A percentile compares a stretch with the other conserved stretches of the same genome.
Conservation (phyloP, 805 yeast species). For the Barnettozyma pratensis region DNA sequence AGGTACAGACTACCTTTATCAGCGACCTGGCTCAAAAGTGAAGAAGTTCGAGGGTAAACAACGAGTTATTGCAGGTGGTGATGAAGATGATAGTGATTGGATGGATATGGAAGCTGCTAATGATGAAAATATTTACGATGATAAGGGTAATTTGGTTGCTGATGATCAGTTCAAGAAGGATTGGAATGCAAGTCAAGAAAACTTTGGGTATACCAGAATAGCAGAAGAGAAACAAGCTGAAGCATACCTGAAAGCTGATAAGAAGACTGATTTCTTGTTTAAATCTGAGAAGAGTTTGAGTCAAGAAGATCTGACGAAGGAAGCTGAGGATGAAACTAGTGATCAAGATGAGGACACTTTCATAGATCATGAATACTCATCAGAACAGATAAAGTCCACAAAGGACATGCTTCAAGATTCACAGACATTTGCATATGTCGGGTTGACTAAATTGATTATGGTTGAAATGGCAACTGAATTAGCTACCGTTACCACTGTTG, state of each 20-base stretch:
- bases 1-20: background rate
- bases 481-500: conserved; percentile 46
- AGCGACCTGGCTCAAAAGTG: background rate
- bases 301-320: background rate
- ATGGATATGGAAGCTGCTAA: conserved; percentile 82
- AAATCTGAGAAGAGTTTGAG: conserved; percentile 17
- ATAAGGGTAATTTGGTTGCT: conserved; percentile 58
- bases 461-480: conserved; percentile 81
- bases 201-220: conserved; percentile 77
- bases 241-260: conserved; percentile 51
- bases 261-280: conserved; percentile 52
- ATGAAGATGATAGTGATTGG: conserved; percentile 57
- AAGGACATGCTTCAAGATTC: conserved; percentile 74
- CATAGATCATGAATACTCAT: conserved; percentile 36
- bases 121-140: conserved; percentile 72
- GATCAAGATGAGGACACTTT: conserved; percentile 27
- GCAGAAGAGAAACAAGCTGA: conserved; percentile 84
- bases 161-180: conserved; percentile 19
- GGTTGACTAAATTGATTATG: conserved; percentile 68
- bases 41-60: background rate
- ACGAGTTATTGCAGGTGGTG: conserved; percentile 17
- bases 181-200: conserved; percentile 12
- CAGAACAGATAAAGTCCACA: conserved; percentile 73
- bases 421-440: conserved; percentile 90
- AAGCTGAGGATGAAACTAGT: conserved; percentile 11